A percentile compares a stretch with the other conserved stretches of the same genome.
These are phyloP conservation scores for Phytopythium kandeliae DNA, from an alignment of 352 stramenopile genomes.

Conservation along the genomic window DNA sequence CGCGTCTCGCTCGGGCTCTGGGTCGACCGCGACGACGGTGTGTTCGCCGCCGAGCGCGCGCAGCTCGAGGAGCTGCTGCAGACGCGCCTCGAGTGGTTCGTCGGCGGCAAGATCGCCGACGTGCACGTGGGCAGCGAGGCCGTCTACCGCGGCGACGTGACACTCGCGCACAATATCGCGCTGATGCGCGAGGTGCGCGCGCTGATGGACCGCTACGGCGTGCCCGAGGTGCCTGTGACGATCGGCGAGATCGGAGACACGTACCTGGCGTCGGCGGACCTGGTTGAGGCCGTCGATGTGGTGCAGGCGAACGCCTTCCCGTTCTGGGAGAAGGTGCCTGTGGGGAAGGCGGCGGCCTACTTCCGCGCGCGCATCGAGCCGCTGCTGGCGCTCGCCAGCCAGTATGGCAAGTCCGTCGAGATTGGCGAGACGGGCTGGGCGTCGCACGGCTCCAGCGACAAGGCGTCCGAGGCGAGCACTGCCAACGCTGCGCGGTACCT, in stretches of 20 bases:
- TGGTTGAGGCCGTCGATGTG: conserved; percentile 46
- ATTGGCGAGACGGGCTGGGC: conserved; percentile 74
- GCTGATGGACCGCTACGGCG: conserved; percentile 10
- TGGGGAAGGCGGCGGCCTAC: conserved; percentile 26
- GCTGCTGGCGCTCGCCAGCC: conserved; percentile 24
- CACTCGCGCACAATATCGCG: conserved; percentile 25
- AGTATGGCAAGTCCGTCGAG: conserved; percentile 35
- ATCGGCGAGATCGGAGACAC: conserved; percentile 66
- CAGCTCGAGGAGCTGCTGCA: conserved; percentile 30
- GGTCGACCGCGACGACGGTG: conserved; percentile 28
- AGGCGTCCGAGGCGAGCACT: conserved; percentile 30
- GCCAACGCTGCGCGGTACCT: conserved; percentile 52
- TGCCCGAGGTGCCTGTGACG: conserved; percentile 38
- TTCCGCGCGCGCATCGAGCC: conserved; percentile 33
- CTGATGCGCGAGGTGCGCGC: conserved; percentile 40
- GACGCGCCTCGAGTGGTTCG: conserved; percentile 14
- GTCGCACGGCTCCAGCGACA: conserved; percentile 24
- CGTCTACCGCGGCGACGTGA: conserved; percentile 60
- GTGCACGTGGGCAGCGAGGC: conserved; percentile 71
- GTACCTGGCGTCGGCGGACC: conserved; percentile 40
- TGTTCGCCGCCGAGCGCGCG: conserved; percentile 38
- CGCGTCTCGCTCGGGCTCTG: conserved; percentile 58
- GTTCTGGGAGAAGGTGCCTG: conserved; percentile 52
- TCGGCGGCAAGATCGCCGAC: conserved; percentile 24
- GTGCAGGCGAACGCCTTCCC: conserved; percentile 60